Percentiles rank a stretch among this genome's conserved stretches.
Evolutionary conservation across 2,329 filamentous ascomycete genomes (phyloP).

Genomic region (Torrubiella hemipterigena): DNA sequence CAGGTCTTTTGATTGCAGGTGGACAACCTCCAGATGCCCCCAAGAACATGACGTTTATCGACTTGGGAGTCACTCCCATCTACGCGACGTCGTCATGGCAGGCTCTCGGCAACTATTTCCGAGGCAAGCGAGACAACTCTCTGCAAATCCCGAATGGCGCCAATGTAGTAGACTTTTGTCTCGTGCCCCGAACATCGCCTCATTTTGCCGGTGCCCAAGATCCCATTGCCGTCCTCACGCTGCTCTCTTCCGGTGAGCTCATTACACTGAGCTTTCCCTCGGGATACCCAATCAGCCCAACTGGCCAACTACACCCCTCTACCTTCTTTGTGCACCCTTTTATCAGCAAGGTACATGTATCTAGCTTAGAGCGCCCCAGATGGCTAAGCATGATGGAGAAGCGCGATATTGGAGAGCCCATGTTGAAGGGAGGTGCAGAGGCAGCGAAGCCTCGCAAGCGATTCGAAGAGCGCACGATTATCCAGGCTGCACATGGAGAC

Average conservation of each 20-base stretch:
- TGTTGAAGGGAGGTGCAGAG: slow-evolving; percentile 71
- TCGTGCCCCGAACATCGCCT: slow-evolving; percentile 72
- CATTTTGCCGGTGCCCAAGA: slow-evolving; percentile 84
- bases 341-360: slow-evolving; percentile 59
- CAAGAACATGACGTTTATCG: slow-evolving; percentile 78
- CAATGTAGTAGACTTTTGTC: slow-evolving; percentile 66
- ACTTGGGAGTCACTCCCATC: slow-evolving; percentile 76
- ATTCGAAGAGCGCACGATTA: slow-evolving; percentile 72
- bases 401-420: slow-evolving; percentile 62
- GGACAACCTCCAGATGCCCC: slow-evolving; percentile 57
- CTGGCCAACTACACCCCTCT: slow-evolving; percentile 83
- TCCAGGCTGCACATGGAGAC: slow-evolving; percentile 82
- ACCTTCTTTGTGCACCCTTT: slow-evolving; percentile 86
- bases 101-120: slow-evolving; percentile 64
- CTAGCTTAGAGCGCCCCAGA: slow-evolving; percentile 61
- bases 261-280: slow-evolving; percentile 86
- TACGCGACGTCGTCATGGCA: slow-evolving; percentile 92
- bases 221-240: slow-evolving; percentile 69
- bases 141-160: slow-evolving; percentile 68
- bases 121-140: slow-evolving; percentile 59
- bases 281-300: slow-evolving; percentile 81
- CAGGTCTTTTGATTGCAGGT: slow-evolving; percentile 74
- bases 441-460: slow-evolving; percentile 57
- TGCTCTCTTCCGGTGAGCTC: slow-evolving; percentile 78
- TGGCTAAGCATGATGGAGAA: slow-evolving; percentile 91